A percentile compares a stretch with the other conserved stretches of the same genome.
Conservation (phyloP, 2,329 filamentous ascomycete genomes). For the Orbilia oligospora region DNA sequence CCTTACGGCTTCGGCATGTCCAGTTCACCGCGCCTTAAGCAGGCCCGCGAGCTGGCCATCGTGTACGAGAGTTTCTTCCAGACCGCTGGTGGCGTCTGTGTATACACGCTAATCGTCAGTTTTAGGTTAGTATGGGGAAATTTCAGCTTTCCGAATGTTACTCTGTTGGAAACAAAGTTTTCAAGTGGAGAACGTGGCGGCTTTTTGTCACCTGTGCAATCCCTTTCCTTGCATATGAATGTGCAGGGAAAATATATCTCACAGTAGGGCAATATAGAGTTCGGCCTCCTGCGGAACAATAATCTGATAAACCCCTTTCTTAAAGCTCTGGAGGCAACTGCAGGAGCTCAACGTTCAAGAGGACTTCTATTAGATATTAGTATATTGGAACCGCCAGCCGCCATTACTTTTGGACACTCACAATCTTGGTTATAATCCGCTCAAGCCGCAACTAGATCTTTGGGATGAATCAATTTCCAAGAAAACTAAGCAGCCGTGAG, state of each 20-base stretch:
- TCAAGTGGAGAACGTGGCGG: constrained; percentile 22
- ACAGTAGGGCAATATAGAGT: background rate
- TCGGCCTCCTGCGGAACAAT: background rate
- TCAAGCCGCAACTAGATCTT: background rate
- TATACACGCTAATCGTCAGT: constrained; percentile 3
- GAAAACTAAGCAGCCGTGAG: background rate
- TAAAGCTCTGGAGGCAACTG: too few species aligned
- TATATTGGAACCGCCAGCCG: too few species aligned
- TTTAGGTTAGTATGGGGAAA: constrained; percentile 15
- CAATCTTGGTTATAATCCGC: too few species aligned
- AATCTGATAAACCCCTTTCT: background rate
- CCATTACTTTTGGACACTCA: too few species aligned
- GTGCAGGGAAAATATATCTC: constrained; percentile 7
- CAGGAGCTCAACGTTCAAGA: too few species aligned
- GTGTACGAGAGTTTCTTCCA: constrained; percentile 1
- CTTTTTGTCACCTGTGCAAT: constrained; percentile 1
- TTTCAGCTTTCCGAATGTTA: constrained; percentile 10
- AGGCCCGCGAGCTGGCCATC: background rate
- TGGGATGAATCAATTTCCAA: background rate
- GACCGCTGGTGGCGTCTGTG: constrained; percentile 16
- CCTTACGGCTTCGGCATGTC: background rate
- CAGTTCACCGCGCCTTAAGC: background rate
- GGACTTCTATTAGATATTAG: background rate
- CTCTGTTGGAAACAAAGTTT: constrained; percentile 9
- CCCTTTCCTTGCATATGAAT: constrained; percentile 7